Percentiles rank a stretch among this genome's conserved stretches.
phyloP scores from a whole-genome alignment of 2,329 filamentous ascomycete species.

The Penicillium aurantiogriseum region DNA sequence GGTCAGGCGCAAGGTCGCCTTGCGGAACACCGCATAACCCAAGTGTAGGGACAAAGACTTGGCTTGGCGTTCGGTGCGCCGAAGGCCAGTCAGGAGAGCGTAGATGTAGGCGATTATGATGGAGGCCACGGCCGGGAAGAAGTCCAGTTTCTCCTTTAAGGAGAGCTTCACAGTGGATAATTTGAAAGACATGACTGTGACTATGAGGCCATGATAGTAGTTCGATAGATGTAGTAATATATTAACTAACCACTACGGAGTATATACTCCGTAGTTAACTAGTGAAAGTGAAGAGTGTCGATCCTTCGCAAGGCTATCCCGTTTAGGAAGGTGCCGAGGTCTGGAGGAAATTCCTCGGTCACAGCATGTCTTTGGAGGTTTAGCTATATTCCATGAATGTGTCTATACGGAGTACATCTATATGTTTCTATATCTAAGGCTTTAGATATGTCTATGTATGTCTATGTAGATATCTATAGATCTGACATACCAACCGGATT shows the following conservation, averaged over 20 bases:
- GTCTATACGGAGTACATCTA: background rate
- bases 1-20: conserved; percentile 30
- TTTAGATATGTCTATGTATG: background rate
- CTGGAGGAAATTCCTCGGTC: background rate
- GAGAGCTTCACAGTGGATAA: conserved; percentile 26
- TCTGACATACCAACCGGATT: background rate
- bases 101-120: conserved; percentile 29
- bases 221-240: too few species aligned
- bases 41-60: conserved; percentile 34
- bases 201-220: background rate
- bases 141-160: conserved; percentile 32
- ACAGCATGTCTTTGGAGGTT: background rate
- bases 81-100: conserved; percentile 30
- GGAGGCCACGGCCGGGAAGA: conserved; percentile 33
- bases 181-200: conserved; percentile 18
- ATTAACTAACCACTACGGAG: too few species aligned
- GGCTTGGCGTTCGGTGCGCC: conserved; percentile 31
- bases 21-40: conserved; percentile 37
- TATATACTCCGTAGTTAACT: too few species aligned
- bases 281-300: background rate
- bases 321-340: conserved; percentile 7
- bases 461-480: background rate
- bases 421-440: background rate
- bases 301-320: conserved; percentile 20
- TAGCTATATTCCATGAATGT: background rate